Evolutionary conservation across 2,329 filamentous ascomycete species (phyloP), one percentile per base, ranked within the genome.

Genomic region (Fusarium sp.): DNA sequence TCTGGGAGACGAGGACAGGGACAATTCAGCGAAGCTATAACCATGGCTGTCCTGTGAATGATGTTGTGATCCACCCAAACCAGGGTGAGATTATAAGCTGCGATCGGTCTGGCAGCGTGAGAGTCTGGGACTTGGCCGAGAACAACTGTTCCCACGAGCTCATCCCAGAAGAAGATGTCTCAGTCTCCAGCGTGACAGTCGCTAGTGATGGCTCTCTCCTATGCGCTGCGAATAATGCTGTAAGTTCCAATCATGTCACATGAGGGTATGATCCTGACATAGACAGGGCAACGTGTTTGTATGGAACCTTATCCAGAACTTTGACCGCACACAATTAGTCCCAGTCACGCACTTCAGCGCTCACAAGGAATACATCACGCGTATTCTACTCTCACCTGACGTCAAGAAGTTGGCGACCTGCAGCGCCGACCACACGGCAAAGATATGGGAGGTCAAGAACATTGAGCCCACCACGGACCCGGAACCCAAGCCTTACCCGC

Each of bases 11-110:
- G 6, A 88, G 95, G 56, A 94, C 90, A 14, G 96, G 94, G 54
- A 92, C 90, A 67, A 91, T 98, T 64, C 97, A 99, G 84, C 91
- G 97, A 64, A 98, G 96, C 84, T 99, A 99, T 82, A 92, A 90
- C 76, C 97, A 99, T 82, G 94, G 93, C 63, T 92, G 91, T 37
- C 92, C 97, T 0, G 97, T 96, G 62, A 99, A 98, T 80, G 97
- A 99, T 83, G 97, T 99, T 10, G 97, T 98, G n/a, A 99, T 99
- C 66, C 97, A 99, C 82, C 97, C 97, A 0, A 99, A 99, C 81
- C 97, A 99, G 85, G 97, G 96, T 69, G 97, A 99, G 86, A 93
- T 99, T 71, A 98, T 99, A 80, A 97, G 94, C 82, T 98, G 96
- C 82, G 97, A 99, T 82, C 91, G 96, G 37, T 92, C 93, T 57